Evolutionary conservation across 1,284 basidiomycete genomes (phyloP).

Genomic region (Leccinum proximum): DNA sequence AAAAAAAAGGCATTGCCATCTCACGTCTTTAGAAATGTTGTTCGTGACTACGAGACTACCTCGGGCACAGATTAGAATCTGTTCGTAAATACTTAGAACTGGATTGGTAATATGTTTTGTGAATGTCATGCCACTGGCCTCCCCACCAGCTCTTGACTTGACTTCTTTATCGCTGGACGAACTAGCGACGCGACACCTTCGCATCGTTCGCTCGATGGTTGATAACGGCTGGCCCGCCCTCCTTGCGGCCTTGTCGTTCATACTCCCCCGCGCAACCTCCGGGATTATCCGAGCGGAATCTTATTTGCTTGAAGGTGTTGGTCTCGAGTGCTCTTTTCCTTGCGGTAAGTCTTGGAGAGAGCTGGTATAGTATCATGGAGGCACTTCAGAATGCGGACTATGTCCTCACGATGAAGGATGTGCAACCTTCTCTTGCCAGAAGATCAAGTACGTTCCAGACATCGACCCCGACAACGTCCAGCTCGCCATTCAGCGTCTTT

Average conservation of each 20-base stretch:
- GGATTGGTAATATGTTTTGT: no score
- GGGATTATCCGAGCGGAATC: slow-evolving; percentile 83
- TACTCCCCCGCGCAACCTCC: slow-evolving; percentile 52
- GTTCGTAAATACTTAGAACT: no score
- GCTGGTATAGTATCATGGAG: slow-evolving; percentile 92
- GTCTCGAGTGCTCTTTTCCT: slow-evolving; percentile 80
- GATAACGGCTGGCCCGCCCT: slow-evolving; percentile 88
- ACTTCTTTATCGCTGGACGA: slow-evolving; percentile 57
- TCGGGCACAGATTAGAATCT: no score
- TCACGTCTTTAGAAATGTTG: no score
- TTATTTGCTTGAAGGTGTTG: slow-evolving; percentile 87
- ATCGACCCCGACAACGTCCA: slow-evolving; percentile 75
- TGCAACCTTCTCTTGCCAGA: slow-evolving; percentile 25
- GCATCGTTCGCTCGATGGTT: slow-evolving; percentile 73
- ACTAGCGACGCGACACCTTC: slow-evolving; percentile 49
- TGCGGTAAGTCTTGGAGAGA: slow-evolving; percentile 79
- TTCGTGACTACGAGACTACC: no score
- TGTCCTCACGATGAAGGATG: slow-evolving; percentile 66
- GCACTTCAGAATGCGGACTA: slow-evolving; percentile 92
- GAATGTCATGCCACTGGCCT: no score
- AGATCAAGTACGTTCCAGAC: slow-evolving; percentile 51
- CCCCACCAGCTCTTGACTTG: slow-evolving; percentile 69
- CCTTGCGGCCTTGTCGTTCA: slow-evolving; percentile 85
- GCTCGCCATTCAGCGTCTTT: slow-evolving; percentile 72
- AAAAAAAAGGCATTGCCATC: no score